These are phyloP conservation scores for Halophytophthora polymorphica DNA, from an alignment of 352 stramenopile genomes.

Conservation along the genomic window DNA sequence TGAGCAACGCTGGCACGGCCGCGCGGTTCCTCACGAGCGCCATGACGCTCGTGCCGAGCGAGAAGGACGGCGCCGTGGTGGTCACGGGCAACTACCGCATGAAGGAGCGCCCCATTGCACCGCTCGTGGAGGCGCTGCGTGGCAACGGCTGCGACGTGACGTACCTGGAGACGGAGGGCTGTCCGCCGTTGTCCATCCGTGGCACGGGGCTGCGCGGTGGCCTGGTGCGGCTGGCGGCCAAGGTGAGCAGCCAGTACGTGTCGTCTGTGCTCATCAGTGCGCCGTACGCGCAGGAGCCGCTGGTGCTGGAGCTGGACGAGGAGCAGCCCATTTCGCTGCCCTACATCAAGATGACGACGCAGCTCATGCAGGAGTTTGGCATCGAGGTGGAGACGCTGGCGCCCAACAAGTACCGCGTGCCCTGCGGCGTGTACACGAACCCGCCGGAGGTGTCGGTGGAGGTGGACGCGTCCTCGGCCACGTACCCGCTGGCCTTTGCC, in stretches of 20 bases:
- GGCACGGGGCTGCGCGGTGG: conserved; percentile 73
- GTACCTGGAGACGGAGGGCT: conserved; percentile 62
- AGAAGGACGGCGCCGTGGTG: conserved; percentile 41
- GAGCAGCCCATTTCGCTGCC: conserved; percentile 96
- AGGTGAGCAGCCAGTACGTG: conserved; percentile 95
- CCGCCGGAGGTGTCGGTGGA: conserved; percentile 81
- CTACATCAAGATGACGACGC: conserved; percentile 93
- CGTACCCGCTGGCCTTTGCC: conserved; percentile 95
- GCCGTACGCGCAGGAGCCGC: conserved; percentile 76
- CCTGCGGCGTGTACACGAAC: conserved; percentile 71
- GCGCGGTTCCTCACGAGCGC: conserved; percentile 94
- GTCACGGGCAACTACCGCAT: conserved; percentile 95
- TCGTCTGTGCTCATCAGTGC: conserved; percentile 95
- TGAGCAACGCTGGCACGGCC: conserved; percentile 91
- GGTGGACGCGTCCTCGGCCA: conserved; percentile 95
- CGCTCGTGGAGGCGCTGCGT: conserved; percentile 93
- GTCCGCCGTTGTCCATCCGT: conserved; percentile 74
- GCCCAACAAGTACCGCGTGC: conserved; percentile 72
- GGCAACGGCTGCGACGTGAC: conserved; percentile 82
- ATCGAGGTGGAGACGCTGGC: conserved; percentile 90
- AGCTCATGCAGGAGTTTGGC: conserved; percentile 97
- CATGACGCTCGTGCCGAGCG: conserved; percentile 58
- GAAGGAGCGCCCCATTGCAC: conserved; percentile 95
- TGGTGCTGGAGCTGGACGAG: conserved; percentile 91
- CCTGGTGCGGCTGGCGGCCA: conserved; percentile 87